phyloP scores from a whole-genome alignment of 2,329 filamentous ascomycete species.

The Exserohilum rostratum region DNA sequence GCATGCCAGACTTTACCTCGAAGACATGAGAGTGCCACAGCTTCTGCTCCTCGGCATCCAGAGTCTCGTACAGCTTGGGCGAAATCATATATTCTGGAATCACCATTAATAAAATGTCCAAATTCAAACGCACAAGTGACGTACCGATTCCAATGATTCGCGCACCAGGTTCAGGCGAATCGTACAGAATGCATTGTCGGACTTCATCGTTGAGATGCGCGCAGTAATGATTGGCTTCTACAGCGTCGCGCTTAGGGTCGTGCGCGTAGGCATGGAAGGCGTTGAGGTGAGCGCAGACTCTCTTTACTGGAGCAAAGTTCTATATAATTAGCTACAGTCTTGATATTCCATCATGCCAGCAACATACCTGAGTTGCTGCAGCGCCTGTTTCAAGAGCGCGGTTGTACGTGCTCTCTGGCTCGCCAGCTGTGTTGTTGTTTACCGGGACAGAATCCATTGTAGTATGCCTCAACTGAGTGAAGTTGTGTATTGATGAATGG shows the following conservation, averaged over 20 bases:
- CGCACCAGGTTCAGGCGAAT: conserved; percentile 69
- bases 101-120: neutral
- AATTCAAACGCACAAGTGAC: neutral
- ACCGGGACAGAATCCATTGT: conserved; percentile 46
- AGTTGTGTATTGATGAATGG: neutral
- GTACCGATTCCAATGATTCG: conserved; percentile 73
- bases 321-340: conserved; percentile 34
- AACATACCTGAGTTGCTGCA: conserved; percentile 60
- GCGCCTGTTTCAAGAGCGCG: conserved; percentile 67
- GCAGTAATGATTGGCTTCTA: conserved; percentile 87
- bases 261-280: conserved; percentile 86
- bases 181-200: conserved; percentile 85
- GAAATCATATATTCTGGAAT: conserved; percentile 80
- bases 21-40: conserved; percentile 81
- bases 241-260: conserved; percentile 66
- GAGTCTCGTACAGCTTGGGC: conserved; percentile 67
- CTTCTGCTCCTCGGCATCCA: conserved; percentile 70
- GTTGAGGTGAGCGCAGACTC: conserved; percentile 81
- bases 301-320: conserved; percentile 71
- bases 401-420: conserved; percentile 61
- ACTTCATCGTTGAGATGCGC: conserved; percentile 77
- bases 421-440: conserved; percentile 55
- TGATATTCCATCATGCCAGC: neutral
- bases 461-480: neutral
- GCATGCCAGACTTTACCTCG: conserved; percentile 78